Evolutionary conservation across 2,329 filamentous ascomycete genomes (phyloP), one percentile per base, ranked within the genome.

Genomic region (Botryotinia narcissicola): DNA sequence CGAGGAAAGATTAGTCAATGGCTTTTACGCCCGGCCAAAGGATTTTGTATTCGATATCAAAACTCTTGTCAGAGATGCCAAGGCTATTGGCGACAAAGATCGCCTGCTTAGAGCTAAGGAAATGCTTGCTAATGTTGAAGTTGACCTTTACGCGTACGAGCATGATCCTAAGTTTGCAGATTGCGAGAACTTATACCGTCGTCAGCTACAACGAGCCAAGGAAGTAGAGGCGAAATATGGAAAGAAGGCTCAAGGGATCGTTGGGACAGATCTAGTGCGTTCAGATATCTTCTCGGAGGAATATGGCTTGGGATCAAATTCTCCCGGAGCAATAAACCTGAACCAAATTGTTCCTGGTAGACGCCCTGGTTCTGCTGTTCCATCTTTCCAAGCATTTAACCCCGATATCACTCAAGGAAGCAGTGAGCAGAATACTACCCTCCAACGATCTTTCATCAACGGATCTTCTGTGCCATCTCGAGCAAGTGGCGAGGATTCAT

Each of bases 1-100:
- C 71, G 96, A 99, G 84, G 94, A 97, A 81, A 91, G 96, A n/a
- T 86, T 99, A 48, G 97, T 94, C 7, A 98, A 99, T 81, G 96
- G 96, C 8, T 99, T 94, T 83, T 99, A 99, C 83, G 93, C 94
- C 78, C 90, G 95, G 18, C 93, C 95, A 0, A 91, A 91, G 78
- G 95, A 98, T 81, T 99, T 98, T 80, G 83, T 97, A 69, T 90
- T 91, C 59, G 96, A 99, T 81, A 93, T 98, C 79, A 93, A 92
- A 81, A 89, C 91, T 51, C 85, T 99, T 8, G 91, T 92, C 35
- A 95, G 93, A 81, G 96, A 99, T 83, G 91, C 95, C 18, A 93
- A 91, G 80, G 91, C 90, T 18, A 88, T 91, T 73, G 93, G 92
- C n/a, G 95, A 98, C 79, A 90, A 91, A 78, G 92, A 97, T 75